A percentile compares a stretch with the other conserved stretches of the same genome.
phyloP scores from a whole-genome alignment of 2,329 filamentous ascomycete genomes.

The Epichloe uncinata region DNA sequence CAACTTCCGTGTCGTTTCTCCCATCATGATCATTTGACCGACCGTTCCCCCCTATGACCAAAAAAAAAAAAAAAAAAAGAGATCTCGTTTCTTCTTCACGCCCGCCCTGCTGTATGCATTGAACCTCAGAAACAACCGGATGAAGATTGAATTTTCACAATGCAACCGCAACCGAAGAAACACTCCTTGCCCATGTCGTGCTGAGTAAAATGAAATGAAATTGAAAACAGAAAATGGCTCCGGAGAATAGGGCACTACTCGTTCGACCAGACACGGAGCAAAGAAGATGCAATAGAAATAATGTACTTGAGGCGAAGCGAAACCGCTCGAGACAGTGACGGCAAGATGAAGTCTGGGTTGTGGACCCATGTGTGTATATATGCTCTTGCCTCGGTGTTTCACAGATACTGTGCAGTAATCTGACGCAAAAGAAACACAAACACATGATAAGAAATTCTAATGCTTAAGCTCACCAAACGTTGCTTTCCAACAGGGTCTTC shows the following conservation, averaged over 20 bases:
- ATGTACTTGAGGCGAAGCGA: background rate
- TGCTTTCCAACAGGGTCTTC: background rate
- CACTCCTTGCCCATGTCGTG: background rate
- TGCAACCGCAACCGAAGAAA: background rate
- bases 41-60: background rate
- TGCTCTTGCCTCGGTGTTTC: background rate
- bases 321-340: background rate
- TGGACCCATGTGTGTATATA: background rate
- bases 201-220: background rate
- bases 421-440: background rate
- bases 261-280: background rate
- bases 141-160: background rate
- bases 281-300: too few relatives aligned
- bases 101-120: background rate
- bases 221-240: background rate
- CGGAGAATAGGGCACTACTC: too few relatives aligned
- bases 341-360: background rate
- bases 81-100: background rate
- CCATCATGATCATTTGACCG: background rate
- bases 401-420: slow-evolving; percentile 2
- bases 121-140: background rate
- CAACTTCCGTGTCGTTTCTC: background rate
- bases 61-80: background rate
- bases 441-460: background rate
- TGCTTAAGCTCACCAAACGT: background rate